Evolutionary conservation across 2,329 filamentous ascomycete species (phyloP).

Genomic region (Colletotrichum sp.): DNA sequence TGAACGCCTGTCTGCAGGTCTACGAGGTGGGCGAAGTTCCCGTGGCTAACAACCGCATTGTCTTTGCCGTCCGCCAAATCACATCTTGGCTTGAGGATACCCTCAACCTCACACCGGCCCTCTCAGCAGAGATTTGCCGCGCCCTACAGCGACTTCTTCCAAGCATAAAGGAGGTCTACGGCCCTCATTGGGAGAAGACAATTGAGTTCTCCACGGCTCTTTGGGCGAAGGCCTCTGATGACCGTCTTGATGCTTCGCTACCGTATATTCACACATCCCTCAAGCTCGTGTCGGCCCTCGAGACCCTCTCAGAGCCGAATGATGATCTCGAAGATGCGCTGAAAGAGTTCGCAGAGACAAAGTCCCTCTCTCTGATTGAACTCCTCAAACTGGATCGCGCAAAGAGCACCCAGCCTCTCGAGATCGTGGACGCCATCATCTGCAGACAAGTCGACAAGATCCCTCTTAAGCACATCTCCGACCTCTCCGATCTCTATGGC

Average conservation of each 20-base stretch:
- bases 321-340: constrained; percentile 85
- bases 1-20: constrained; percentile 57
- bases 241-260: constrained; percentile 52
- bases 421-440: constrained; percentile 78
- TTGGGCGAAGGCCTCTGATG: constrained; percentile 56
- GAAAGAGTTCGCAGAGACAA: constrained; percentile 59
- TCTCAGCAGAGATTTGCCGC: constrained; percentile 59
- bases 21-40: constrained; percentile 60
- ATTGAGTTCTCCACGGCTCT: constrained; percentile 63
- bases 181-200: constrained; percentile 79
- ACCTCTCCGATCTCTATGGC: constrained; percentile 73
- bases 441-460: constrained; percentile 72
- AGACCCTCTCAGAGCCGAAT: constrained; percentile 73
- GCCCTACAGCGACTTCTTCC: constrained; percentile 69
- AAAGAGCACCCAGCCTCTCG: constrained; percentile 65
- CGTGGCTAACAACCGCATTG: constrained; percentile 70
- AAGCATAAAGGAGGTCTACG: constrained; percentile 81
- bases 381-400: constrained; percentile 62
- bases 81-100: constrained; percentile 70
- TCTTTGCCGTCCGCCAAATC: constrained; percentile 84
- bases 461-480: constrained; percentile 64
- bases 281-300: constrained; percentile 69
- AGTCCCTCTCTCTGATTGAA: constrained; percentile 64
- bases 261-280: constrained; percentile 75
- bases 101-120: constrained; percentile 44